Evolutionary conservation across 192 early-diverging fungal species (phyloP).

Genomic region (Linnemannia elongata): DNA sequence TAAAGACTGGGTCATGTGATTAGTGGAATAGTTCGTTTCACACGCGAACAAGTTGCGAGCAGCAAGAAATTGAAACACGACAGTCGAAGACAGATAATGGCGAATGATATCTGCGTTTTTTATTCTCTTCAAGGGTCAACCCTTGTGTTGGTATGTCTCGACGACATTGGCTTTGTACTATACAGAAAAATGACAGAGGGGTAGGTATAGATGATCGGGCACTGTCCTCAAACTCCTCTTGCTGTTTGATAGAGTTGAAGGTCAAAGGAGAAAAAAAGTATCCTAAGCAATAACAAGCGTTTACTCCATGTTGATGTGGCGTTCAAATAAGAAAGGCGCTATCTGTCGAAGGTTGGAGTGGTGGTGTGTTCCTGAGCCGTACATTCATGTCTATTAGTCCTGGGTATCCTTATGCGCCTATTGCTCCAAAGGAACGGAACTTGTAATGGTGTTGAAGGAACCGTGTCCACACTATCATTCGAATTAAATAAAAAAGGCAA

Average conservation of each 20-base stretch:
- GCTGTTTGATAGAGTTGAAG: background rate
- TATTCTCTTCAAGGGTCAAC: background rate
- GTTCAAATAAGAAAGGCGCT: background rate
- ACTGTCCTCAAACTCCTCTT: background rate
- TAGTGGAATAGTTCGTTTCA: too few species aligned
- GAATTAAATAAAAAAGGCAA: background rate
- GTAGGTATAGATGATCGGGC: background rate
- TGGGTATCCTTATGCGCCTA: conserved; percentile 26
- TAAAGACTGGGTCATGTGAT: too few species aligned
- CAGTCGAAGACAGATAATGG: background rate
- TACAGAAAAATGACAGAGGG: background rate
- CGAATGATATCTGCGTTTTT: background rate
- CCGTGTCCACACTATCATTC: conserved; percentile 32
- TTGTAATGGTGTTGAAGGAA: conserved; percentile 54
- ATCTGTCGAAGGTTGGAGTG: background rate
- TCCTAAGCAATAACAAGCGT: background rate
- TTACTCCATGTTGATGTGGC: background rate
- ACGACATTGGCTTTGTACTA: background rate
- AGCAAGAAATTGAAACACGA: background rate
- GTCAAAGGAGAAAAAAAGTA: background rate
- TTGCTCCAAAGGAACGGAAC: conserved; percentile 25
- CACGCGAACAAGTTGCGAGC: too few species aligned
- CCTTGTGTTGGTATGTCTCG: background rate
- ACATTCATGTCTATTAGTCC: background rate
- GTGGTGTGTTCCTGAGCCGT: background rate